Evolutionary conservation across 495 filamentous ascomycete species (phyloP).

Genomic region (Cercophora sp.): DNA sequence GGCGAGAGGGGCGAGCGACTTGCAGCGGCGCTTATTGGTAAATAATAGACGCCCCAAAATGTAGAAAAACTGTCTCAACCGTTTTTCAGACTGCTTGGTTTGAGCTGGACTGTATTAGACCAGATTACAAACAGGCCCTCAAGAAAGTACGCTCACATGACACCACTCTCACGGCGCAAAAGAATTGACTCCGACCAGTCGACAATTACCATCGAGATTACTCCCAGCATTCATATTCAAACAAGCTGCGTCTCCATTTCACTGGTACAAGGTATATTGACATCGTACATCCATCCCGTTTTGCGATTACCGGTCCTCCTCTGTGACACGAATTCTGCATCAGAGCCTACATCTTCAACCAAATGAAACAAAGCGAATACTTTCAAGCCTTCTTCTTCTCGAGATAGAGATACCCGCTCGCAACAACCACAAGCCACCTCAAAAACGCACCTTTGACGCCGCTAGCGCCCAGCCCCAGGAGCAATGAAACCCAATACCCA

Average conservation of each 20-base stretch:
- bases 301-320: neutral
- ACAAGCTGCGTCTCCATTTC: neutral
- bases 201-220: no score
- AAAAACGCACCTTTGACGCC: slow-evolving; percentile 45
- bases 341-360: no score
- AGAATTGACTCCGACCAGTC: no score
- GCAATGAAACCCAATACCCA: slow-evolving; percentile 42
- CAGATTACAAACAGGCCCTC: no score
- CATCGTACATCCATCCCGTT: no score
- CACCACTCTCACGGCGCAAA: no score
- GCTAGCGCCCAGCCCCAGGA: slow-evolving; percentile 44
- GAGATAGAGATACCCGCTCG: slow-evolving; percentile 7
- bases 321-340: slow-evolving; percentile 4
- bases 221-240: neutral
- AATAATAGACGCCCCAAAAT: neutral
- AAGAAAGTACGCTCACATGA: no score
- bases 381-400: slow-evolving; percentile 4
- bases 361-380: no score
- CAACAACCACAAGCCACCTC: slow-evolving; percentile 43
- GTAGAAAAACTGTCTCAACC: neutral
- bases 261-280: neutral
- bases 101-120: no score
- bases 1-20: slow-evolving; percentile 65
- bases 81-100: neutral
- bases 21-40: slow-evolving; percentile 53